phyloP scores from a whole-genome alignment of 2,329 filamentous ascomycete species.

The Albifimbria verrucaria region DNA sequence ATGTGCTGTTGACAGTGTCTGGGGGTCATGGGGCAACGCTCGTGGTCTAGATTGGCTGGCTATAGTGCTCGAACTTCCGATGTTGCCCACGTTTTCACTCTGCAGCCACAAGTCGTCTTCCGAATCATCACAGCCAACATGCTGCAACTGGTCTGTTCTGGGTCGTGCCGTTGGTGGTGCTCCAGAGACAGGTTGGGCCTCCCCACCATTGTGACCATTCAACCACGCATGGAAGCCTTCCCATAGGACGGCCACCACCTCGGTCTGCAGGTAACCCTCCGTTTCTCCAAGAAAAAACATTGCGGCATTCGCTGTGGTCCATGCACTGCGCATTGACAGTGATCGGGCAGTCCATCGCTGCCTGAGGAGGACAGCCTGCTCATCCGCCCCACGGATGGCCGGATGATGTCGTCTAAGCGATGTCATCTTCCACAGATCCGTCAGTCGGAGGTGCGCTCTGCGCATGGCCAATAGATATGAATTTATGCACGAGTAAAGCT shows the following conservation, averaged over 20 bases:
- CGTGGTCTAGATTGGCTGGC: slow-evolving; percentile 15
- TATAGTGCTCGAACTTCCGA: slow-evolving; percentile 13
- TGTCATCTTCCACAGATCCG: slow-evolving; percentile 82
- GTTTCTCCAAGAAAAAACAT: slow-evolving; percentile 88
- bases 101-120: slow-evolving; percentile 26
- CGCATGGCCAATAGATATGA: slow-evolving; percentile 83
- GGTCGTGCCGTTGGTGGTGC: slow-evolving; percentile 18
- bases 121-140: slow-evolving; percentile 6
- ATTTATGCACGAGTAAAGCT: slow-evolving; percentile 80
- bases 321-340: slow-evolving; percentile 72
- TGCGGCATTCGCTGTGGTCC: slow-evolving; percentile 84
- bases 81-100: slow-evolving; percentile 6
- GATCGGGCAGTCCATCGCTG: slow-evolving; percentile 61
- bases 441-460: slow-evolving; percentile 79
- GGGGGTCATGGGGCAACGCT: slow-evolving; percentile 64
- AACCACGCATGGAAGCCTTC: slow-evolving; percentile 77
- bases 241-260: slow-evolving; percentile 81
- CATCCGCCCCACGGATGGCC: slow-evolving; percentile 60
- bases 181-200: slow-evolving; percentile 22
- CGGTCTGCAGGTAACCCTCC: slow-evolving; percentile 83
- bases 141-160: background rate
- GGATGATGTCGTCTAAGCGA: slow-evolving; percentile 75
- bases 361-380: slow-evolving; percentile 59
- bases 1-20: slow-evolving; percentile 79
- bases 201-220: slow-evolving; percentile 45